phyloP scores from a whole-genome alignment of 257 asterid genomes.

The Prunella vulgaris region DNA sequence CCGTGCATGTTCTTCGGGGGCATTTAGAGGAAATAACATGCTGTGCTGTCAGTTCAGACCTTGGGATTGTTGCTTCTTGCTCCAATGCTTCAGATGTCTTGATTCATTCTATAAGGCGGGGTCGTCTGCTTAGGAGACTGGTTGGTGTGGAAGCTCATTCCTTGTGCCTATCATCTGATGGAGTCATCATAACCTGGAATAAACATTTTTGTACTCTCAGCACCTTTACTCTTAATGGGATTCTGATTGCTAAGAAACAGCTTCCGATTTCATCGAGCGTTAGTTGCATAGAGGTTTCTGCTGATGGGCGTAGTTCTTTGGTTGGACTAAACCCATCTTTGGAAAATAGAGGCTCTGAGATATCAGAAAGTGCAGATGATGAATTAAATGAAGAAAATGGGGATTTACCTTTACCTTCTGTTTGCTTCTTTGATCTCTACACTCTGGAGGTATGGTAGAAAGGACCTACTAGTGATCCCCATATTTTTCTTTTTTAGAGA shows the following conservation, averaged over 20 bases:
- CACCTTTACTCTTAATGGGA: constrained; percentile 79
- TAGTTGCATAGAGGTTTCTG: constrained; percentile 85
- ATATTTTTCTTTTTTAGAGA: not conserved
- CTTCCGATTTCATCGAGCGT: constrained; percentile 60
- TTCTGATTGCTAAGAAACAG: constrained; percentile 49
- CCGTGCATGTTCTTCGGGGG: constrained; percentile 88
- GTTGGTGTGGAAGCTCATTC: constrained; percentile 78
- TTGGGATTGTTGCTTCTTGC: constrained; percentile 90
- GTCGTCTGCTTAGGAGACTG: constrained; percentile 74
- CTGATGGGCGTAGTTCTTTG: constrained; percentile 72
- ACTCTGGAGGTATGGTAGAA: constrained; percentile 58
- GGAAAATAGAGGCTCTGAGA: constrained; percentile 42
- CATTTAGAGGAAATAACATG: constrained; percentile 78
- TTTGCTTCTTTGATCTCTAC: constrained; percentile 78
- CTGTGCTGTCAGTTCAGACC: constrained; percentile 86
- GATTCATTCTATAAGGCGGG: constrained; percentile 83
- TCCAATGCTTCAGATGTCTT: constrained; percentile 72
- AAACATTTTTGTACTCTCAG: constrained; percentile 45
- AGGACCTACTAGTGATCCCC: constrained; percentile 1
- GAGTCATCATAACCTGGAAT: constrained; percentile 74
- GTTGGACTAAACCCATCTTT: constrained; percentile 68
- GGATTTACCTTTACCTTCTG: constrained; percentile 65
- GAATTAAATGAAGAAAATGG: constrained; percentile 44
- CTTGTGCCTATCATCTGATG: constrained; percentile 77
- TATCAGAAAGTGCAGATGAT: constrained; percentile 28